Percentiles rank a stretch among this genome's conserved stretches.
These are phyloP conservation scores for Arthroderma sp. DNA, from an alignment of 2,329 filamentous ascomycete species.

Conservation along the genomic window DNA sequence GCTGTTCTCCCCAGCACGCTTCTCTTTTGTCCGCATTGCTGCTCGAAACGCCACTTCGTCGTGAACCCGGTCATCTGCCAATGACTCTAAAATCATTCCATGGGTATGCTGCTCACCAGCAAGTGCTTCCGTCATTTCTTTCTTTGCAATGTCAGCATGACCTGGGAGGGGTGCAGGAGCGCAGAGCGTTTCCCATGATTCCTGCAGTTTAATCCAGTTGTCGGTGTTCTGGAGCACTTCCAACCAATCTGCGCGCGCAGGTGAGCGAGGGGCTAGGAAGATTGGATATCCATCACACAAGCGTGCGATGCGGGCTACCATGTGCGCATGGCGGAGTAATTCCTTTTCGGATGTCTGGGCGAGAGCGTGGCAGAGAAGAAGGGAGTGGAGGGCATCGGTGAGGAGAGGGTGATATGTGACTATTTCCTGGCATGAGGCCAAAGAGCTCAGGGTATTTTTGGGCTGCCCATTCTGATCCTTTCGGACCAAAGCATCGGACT, in stretches of 20 bases:
- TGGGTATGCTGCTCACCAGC: slow-evolving; percentile 48
- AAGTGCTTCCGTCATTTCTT: slow-evolving; percentile 39
- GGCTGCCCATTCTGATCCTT: not conserved
- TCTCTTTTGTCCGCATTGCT: slow-evolving; percentile 49
- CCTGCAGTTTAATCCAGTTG: slow-evolving; percentile 55
- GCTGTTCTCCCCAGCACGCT: slow-evolving; percentile 26
- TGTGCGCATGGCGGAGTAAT: slow-evolving; percentile 65
- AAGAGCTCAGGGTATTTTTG: slow-evolving; percentile 19
- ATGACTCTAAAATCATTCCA: slow-evolving; percentile 52
- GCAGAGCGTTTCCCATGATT: slow-evolving; percentile 60
- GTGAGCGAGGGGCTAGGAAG: slow-evolving; percentile 58
- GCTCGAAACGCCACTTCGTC: slow-evolving; percentile 54
- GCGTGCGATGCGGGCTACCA: slow-evolving; percentile 61
- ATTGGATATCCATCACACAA: slow-evolving; percentile 69
- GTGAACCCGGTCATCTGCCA: slow-evolving; percentile 54
- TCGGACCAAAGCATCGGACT: slow-evolving; percentile 14
- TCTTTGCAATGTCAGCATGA: slow-evolving; percentile 19
- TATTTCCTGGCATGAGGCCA: slow-evolving; percentile 43
- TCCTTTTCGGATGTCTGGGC: slow-evolving; percentile 67
- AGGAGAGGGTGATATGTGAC: slow-evolving; percentile 72
- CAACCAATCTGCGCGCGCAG: slow-evolving; percentile 66
- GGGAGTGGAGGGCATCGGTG: slow-evolving; percentile 61
- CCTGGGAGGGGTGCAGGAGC: slow-evolving; percentile 42
- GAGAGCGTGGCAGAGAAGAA: slow-evolving; percentile 67
- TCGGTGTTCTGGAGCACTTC: slow-evolving; percentile 55